Percentiles rank a stretch among this genome's conserved stretches.
Evolutionary conservation across 169 alveolate species (phyloP).

Genomic region (Pseudocohnilembus persalinus): DNA sequence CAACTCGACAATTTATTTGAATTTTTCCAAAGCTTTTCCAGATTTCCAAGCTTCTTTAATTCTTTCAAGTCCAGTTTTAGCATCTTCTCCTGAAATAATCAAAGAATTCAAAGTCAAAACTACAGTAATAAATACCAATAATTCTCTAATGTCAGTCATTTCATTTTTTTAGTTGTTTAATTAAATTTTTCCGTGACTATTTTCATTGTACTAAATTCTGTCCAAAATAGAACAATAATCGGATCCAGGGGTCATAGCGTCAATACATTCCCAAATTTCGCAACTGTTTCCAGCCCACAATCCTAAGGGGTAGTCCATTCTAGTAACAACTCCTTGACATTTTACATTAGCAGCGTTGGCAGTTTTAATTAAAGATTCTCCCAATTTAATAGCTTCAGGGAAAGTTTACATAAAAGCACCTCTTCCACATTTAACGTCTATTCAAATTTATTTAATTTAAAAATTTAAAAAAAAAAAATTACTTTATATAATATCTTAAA

Average conservation of each 20-base stretch:
- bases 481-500: too few relatives aligned
- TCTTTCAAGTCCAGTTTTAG: constrained; percentile 23
- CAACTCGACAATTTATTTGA: constrained; percentile 31
- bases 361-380: constrained; percentile 40
- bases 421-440: constrained; percentile 54
- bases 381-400: constrained; percentile 47
- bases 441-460: background rate
- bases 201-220: constrained; percentile 6
- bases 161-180: constrained; percentile 20
- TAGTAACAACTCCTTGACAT: constrained; percentile 48
- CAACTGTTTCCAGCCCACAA: constrained; percentile 42
- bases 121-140: constrained; percentile 40
- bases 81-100: constrained; percentile 32
- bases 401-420: constrained; percentile 50
- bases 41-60: constrained; percentile 35
- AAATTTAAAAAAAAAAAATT: too few relatives aligned
- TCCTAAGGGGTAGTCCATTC: constrained; percentile 57
- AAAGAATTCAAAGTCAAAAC: constrained; percentile 27
- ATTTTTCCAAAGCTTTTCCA: constrained; percentile 52
- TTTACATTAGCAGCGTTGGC: constrained; percentile 35
- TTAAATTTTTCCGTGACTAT: constrained; percentile 25
- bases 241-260: constrained; percentile 22
- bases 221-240: constrained; percentile 1
- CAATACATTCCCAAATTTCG: constrained; percentile 52
- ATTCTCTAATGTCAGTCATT: constrained; percentile 21